These are phyloP conservation scores for Candolleomyces efflorescens DNA, from an alignment of 768 basidiomycete species.

Conservation along the genomic window DNA sequence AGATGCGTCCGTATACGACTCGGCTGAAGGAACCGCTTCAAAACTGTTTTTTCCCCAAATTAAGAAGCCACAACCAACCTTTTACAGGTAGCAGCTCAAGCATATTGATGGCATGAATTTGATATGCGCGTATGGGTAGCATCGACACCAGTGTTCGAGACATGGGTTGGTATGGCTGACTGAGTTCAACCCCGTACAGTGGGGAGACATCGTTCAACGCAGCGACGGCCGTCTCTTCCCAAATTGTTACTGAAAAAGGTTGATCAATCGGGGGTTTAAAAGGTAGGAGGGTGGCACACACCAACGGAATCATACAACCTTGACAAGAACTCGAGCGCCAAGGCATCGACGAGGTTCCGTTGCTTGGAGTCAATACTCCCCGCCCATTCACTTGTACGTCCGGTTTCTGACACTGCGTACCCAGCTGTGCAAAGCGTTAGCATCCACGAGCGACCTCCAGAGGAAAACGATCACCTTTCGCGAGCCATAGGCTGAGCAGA, in stretches of 20 bases:
- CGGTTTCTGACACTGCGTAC: neutral
- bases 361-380: neutral
- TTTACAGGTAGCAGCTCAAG: too few species aligned
- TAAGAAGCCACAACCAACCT: too few species aligned
- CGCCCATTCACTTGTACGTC: neutral
- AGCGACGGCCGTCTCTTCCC: neutral
- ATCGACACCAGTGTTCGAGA: too few species aligned
- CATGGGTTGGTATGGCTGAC: too few species aligned
- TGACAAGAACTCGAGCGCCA: neutral
- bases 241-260: neutral
- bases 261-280: neutral
- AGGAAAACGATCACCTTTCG: neutral
- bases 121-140: too few species aligned
- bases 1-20: too few species aligned
- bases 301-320: neutral
- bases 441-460: neutral
- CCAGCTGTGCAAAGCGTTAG: neutral
- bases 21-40: too few species aligned
- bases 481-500: neutral
- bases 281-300: neutral
- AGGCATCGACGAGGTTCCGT: neutral
- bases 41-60: too few species aligned
- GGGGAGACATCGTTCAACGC: neutral
- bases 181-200: neutral
- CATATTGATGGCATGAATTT: too few species aligned